phyloP scores from a whole-genome alignment of 805 yeast genomes.

The Cyberlindnera lachancei region DNA sequence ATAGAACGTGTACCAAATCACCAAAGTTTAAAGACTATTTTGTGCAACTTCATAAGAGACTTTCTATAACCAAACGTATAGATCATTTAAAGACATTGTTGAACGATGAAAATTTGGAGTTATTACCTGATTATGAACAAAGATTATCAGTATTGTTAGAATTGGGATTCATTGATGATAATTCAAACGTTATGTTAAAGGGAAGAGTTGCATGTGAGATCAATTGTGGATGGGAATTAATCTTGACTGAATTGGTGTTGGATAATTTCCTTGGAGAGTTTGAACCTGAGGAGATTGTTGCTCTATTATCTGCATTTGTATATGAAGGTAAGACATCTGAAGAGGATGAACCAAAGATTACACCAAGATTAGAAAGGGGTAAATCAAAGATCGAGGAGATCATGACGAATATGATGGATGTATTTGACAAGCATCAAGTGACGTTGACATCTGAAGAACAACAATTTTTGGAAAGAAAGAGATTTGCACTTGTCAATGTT shows the following conservation, averaged over 20 bases:
- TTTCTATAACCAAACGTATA: constrained; percentile 42
- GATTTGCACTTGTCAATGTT: constrained; percentile 88
- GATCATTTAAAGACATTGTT: constrained; percentile 50
- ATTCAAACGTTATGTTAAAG: constrained; percentile 72
- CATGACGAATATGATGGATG: constrained; percentile 50
- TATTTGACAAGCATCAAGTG: constrained; percentile 63
- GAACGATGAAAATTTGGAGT: constrained; percentile 81
- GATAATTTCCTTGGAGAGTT: constrained; percentile 90
- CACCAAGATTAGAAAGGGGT: constrained; percentile 78
- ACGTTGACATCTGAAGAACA: constrained; percentile 77
- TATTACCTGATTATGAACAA: constrained; percentile 91
- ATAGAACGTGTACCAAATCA: constrained; percentile 26
- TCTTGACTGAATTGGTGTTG: constrained; percentile 79
- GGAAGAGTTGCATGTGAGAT: constrained; percentile 94
- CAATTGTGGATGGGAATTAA: constrained; percentile 85
- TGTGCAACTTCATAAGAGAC: constrained; percentile 37
- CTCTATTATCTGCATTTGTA: constrained; percentile 83
- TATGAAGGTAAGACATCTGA: constrained; percentile 71
- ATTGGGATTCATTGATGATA: constrained; percentile 73
- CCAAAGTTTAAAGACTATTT: constrained; percentile 39
- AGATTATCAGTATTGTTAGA: constrained; percentile 69
- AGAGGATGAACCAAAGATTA: constrained; percentile 51
- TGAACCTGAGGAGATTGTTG: constrained; percentile 96
- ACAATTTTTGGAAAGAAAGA: constrained; percentile 70
- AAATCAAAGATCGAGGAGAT: constrained; percentile 60